Percentiles rank a stretch among this genome's conserved stretches.
Evolutionary conservation across 192 early-diverging fungal genomes (phyloP).

Genomic region (Podila minutissima): DNA sequence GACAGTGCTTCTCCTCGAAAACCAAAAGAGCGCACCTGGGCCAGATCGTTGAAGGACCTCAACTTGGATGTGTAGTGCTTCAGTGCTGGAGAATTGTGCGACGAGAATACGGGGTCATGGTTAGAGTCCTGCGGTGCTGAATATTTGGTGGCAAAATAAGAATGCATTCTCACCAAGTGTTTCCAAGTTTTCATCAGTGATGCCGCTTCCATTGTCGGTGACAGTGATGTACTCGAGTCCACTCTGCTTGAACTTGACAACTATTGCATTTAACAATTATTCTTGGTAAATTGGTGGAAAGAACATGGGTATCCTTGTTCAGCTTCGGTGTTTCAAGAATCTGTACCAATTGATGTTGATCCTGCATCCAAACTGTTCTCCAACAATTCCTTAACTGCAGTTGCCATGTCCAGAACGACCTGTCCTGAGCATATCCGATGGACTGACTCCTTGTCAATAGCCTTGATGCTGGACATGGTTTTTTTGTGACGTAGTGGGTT

Average conservation of each 20-base stretch:
- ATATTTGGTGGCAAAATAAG: conserved; percentile 19
- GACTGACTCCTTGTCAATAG: conserved; percentile 69
- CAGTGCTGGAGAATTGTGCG: conserved; percentile 58
- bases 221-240: conserved; percentile 82
- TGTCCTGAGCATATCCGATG: conserved; percentile 91
- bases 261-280: conserved; percentile 36
- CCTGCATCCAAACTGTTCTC: conserved; percentile 95
- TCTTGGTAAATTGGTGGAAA: no score
- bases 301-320: not conserved
- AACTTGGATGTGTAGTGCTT: conserved; percentile 94
- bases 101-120: not conserved
- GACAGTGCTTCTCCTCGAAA: conserved; percentile 95
- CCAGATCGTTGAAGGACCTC: conserved; percentile 78
- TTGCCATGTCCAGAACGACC: conserved; percentile 85
- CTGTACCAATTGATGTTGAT: conserved; percentile 74
- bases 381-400: conserved; percentile 91
- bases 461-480: conserved; percentile 47
- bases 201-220: conserved; percentile 90
- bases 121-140: not conserved
- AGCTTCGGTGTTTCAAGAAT: not conserved
- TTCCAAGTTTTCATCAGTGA: conserved; percentile 68
- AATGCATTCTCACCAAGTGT: conserved; percentile 65
- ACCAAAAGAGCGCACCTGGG: conserved; percentile 84
- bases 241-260: conserved; percentile 83
- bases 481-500: not conserved